Base-by-base conservation (phyloP, 2,329 filamentous ascomycete species). In the Scytalidium sp. region DNA sequence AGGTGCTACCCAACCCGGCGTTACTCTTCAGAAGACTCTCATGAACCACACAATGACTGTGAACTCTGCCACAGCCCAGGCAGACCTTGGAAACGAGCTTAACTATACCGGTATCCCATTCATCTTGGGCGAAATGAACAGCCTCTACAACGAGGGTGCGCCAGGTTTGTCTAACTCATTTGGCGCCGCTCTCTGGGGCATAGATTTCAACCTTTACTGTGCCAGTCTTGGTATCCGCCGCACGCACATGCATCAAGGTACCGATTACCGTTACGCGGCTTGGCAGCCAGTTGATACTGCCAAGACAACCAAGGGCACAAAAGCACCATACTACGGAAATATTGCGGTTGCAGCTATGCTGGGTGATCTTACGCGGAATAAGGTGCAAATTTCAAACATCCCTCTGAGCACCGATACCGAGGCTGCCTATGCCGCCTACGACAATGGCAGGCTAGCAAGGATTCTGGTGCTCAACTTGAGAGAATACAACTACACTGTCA, bases 171-270 rank as follows among this genome's bases (percentile, higher is more conserved):
- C 80, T 36, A 83, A 86, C 67, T 73, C 79, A 0, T 87, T 86
- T 61, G 83, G 83, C 29, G 83, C 82, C 9, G 81, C 82, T 9
- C 76, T 86, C 17, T 86, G 82, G 83, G 79, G 72, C 20, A 60
- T 85, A 11, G 82, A 86, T 64, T 85, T 84, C 68, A 78, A 78
- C 55, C 69, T 85, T 5, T 80, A 77, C 60, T 74, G 73, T 47
- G 83, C 82, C 1, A 69, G 75, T 0, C 73, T 74, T 2, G 77
- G 76, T 15, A 78, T 86, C 65, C 68, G 68, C 41, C 75, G 82
- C 19, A 73, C 81, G 2, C 80, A 85, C 60, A 81, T 85, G 78
- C 83, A 87, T 64, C 76, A 79, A 69, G 83, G 82, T 10, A 83
- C 79, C 13, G 75, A 84, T 61, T 85, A 81, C 60, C 73, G 81